Evolutionary conservation across 106 monocot genomes (phyloP), one percentile per base, ranked within the genome.

Genomic region (Cymbidium sinense): DNA sequence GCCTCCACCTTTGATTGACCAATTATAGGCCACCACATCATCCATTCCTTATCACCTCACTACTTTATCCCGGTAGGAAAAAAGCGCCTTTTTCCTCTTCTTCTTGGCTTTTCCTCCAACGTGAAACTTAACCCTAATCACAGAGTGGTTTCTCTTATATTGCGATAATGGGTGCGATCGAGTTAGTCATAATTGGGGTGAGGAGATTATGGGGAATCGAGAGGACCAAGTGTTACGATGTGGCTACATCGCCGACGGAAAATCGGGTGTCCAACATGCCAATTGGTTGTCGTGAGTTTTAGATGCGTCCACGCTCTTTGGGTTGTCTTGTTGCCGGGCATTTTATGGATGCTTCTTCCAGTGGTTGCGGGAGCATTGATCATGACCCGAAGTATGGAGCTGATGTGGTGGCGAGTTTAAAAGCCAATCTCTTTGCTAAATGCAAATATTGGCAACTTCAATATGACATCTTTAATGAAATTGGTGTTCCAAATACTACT

Each of bases 241-340:
- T 44, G 31, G n/a, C n/a, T n/a, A n/a, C n/a, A 5, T 76, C 55
- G 33, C 78, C 28, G n/a, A n/a, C 41, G 28, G 58, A 80, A 41
- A 55, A 54, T 43, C 11, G 31, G 70, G 0, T 79, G 81, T 77
- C 51, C 78, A 1, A 76, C 54, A 31, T 89, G 91, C 82, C 44
- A 82, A 5, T 81, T 80, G 80, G 81, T 90, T 50, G 41, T 84
- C 74, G 58, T 76, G 75, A 70, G 82, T 75, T 50, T 79, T 18
- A 82, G 81, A 51, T 88, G 90, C 79, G 47, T 86, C 82, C 85
- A 76, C 88, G 75, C 31, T 82, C 0, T 64, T 92, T 2, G 88
- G 88, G 95, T 87, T 3, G 84, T 91, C 74, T 54, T 93, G 43
- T 65, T 93, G 21, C 91, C 90, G 3, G 93, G 88, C 1, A 80